phyloP scores from a whole-genome alignment of 257 asterid species.

The Cinchona pubescens region DNA sequence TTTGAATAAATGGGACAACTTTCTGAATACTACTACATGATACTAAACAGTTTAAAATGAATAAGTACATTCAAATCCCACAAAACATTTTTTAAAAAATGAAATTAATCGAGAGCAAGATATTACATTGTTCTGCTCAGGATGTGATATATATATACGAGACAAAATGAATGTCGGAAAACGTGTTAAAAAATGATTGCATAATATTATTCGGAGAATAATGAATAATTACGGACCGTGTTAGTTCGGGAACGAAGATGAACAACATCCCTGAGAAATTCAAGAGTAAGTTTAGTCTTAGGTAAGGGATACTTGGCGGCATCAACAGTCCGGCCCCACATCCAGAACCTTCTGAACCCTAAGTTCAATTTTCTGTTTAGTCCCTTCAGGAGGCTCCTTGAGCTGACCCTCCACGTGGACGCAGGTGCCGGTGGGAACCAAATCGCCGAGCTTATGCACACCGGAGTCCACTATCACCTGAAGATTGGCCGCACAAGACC shows the following conservation, averaged over 20 bases:
- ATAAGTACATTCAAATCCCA: no score
- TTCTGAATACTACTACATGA: background rate
- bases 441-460: constrained; percentile 58
- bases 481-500: constrained; percentile 70
- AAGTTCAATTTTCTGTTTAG: constrained; percentile 73
- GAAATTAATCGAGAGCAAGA: no score
- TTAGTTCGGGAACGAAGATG: constrained; percentile 92
- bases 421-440: constrained; percentile 75
- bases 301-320: constrained; percentile 88
- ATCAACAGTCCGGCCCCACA: constrained; percentile 83
- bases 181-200: no score
- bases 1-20: background rate
- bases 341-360: constrained; percentile 57
- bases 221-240: no score
- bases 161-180: no score
- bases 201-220: no score
- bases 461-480: constrained; percentile 71
- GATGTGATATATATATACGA: no score
- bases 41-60: background rate
- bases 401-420: constrained; percentile 72
- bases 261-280: constrained; percentile 66
- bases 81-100: no score
- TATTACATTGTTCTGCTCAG: no score
- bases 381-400: constrained; percentile 73
- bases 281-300: constrained; percentile 68